These are phyloP conservation scores for Cystobasidium onofrii DNA, from an alignment of 768 basidiomycete genomes.

Conservation along the genomic window DNA sequence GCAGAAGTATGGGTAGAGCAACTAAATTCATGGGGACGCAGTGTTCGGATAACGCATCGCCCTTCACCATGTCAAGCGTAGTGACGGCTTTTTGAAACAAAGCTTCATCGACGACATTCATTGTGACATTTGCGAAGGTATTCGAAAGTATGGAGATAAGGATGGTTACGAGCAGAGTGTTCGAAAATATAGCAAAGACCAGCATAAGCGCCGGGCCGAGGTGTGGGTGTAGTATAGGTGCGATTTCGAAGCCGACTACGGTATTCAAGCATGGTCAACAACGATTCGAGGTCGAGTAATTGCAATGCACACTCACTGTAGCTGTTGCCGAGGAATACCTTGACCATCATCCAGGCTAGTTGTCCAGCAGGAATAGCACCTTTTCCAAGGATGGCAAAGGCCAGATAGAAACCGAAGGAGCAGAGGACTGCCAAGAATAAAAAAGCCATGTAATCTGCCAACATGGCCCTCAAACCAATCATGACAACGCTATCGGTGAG, in stretches of 20 bases:
- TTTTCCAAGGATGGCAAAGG: conserved; percentile 3
- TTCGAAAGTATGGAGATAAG: conserved; percentile 66
- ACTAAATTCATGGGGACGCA: conserved; percentile 85
- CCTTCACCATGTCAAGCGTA: conserved; percentile 74
- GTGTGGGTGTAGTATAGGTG: neutral
- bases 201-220: conserved; percentile 21
- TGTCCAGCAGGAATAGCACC: neutral
- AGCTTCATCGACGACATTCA: conserved; percentile 56
- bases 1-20: conserved; percentile 77
- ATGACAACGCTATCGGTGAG: conserved; percentile 37
- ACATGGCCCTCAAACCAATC: conserved; percentile 32
- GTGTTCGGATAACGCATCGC: conserved; percentile 41
- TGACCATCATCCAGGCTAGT: conserved; percentile 20
- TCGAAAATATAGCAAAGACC: neutral
- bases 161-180: conserved; percentile 68
- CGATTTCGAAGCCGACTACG: neutral
- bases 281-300: conserved; percentile 33
- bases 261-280: neutral
- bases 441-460: conserved; percentile 13
- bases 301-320: conserved; percentile 19
- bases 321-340: conserved; percentile 17
- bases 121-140: conserved; percentile 78
- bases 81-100: conserved; percentile 38
- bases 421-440: conserved; percentile 5
- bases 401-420: conserved; percentile 18